Conservation (phyloP, 371 early-diverging fungal genomes). For the Apophysomyces ossiformis region DNA sequence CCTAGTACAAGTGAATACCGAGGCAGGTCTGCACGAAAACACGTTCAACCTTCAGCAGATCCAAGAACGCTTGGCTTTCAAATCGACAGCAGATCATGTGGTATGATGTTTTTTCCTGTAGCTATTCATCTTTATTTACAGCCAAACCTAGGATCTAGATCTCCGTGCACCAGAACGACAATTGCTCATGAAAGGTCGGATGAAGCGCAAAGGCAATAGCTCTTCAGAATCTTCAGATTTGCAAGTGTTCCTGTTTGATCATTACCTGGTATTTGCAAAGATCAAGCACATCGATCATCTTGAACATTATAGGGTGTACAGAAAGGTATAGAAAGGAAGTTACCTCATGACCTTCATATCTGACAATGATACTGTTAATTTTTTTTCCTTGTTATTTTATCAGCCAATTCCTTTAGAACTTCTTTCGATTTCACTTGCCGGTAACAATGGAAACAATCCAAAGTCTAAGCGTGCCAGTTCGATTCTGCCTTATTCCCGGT, state of each 20-base stretch:
- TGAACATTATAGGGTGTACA: conserved; percentile 40
- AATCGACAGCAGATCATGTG: conserved; percentile 25
- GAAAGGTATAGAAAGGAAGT: conserved; percentile 26
- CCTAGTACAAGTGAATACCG: conserved; percentile 78
- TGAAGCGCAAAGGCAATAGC: conserved; percentile 71
- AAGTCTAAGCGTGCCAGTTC: conserved; percentile 10
- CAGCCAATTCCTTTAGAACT: conserved; percentile 27
- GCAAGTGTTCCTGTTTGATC: conserved; percentile 86
- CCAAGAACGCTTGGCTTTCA: conserved; percentile 34
- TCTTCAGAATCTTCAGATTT: conserved; percentile 68
- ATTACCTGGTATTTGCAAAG: conserved; percentile 83
- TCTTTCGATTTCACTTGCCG: conserved; percentile 19
- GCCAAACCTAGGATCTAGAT: conserved; percentile 63
- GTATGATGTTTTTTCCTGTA: conserved; percentile 29
- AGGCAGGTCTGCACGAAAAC: conserved; percentile 89
- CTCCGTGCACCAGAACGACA: conserved; percentile 75
- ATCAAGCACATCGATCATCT: conserved; percentile 42
- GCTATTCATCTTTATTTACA: not conserved
- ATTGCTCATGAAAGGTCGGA: conserved; percentile 79
- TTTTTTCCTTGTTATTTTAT: too few species aligned
- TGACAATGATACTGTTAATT: too few species aligned
- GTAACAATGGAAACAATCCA: conserved; percentile 8
- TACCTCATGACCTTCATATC: not conserved
- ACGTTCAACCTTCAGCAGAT: conserved; percentile 64
- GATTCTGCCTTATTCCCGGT: conserved; percentile 23